These are phyloP conservation scores for Tieghemiomyces parasiticus DNA, from an alignment of 192 early-diverging fungal species.

Conservation along the genomic window DNA sequence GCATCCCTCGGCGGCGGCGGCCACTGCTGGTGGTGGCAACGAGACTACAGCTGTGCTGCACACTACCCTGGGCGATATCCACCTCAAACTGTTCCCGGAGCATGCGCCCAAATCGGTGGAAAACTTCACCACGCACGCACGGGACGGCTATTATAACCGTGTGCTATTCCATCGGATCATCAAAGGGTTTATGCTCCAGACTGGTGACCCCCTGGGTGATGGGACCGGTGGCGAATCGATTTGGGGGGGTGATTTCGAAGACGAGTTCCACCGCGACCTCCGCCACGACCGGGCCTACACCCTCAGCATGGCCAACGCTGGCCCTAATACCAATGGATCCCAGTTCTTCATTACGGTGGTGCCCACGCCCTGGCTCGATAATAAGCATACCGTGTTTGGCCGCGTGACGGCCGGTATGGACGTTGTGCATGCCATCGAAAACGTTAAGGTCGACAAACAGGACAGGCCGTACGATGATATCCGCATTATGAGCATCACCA, in stretches of 20 bases:
- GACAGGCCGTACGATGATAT: conserved; percentile 85
- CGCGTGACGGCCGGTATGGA: conserved; percentile 81
- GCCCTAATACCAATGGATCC: conserved; percentile 75
- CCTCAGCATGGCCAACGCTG: conserved; percentile 91
- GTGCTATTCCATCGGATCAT: conserved; percentile 96
- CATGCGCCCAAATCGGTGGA: conserved; percentile 74
- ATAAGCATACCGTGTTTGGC: conserved; percentile 95
- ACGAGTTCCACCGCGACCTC: conserved; percentile 70
- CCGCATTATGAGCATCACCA: conserved; percentile 61
- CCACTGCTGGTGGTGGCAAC: too few relatives aligned
- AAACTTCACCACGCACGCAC: conserved; percentile 79
- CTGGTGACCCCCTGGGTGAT: conserved; percentile 76
- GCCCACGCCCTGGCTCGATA: conserved; percentile 90
- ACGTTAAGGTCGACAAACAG: conserved; percentile 60
- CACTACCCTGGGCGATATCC: conserved; percentile 86
- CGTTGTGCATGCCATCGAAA: conserved; percentile 78
- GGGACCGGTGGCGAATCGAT: conserved; percentile 90
- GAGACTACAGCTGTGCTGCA: conserved; percentile 81
- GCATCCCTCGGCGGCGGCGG: conserved; percentile 43
- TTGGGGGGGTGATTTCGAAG: conserved; percentile 87
- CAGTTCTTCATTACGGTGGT: conserved; percentile 95
- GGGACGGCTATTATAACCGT: conserved; percentile 80
- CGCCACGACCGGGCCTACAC: conserved; percentile 84
- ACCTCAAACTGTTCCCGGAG: conserved; percentile 76
- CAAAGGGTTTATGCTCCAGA: conserved; percentile 95